Percentiles rank a stretch among this genome's conserved stretches.
Evolutionary conservation across 768 basidiomycete genomes (phyloP).

Genomic region (Tylopilus balloui): DNA sequence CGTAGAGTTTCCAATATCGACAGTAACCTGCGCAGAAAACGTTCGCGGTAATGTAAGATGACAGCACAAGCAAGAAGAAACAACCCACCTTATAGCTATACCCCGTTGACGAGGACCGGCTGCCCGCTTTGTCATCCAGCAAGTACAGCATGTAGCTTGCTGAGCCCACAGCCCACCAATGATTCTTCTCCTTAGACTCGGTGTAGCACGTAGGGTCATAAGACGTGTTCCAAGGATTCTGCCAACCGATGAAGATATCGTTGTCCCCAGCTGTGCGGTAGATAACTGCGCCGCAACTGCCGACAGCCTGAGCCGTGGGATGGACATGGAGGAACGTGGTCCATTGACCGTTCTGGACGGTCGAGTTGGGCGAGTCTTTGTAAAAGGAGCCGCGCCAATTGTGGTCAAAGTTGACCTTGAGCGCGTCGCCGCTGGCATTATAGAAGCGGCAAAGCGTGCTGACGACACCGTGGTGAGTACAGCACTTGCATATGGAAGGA

Average conservation of each 20-base stretch:
- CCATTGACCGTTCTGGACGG: background rate
- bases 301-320: background rate
- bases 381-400: background rate
- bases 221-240: background rate
- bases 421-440: background rate
- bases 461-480: background rate
- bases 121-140: background rate
- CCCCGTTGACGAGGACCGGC: background rate
- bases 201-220: background rate
- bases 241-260: slow-evolving; percentile 1
- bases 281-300: background rate
- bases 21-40: background rate
- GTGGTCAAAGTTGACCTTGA: background rate
- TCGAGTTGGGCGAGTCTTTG: background rate
- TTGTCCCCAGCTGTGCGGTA: background rate
- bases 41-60: background rate
- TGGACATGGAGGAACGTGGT: background rate
- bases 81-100: background rate
- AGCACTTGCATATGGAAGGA: background rate
- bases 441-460: background rate
- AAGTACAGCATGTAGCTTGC: background rate
- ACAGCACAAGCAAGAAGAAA: background rate
- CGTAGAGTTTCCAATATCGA: background rate
- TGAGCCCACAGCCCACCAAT: background rate
- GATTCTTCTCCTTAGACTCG: background rate